Evolutionary conservation across 108 stramenopile species (phyloP), one percentile per base, ranked within the genome.

Genomic region (Skeletonema grethae): DNA sequence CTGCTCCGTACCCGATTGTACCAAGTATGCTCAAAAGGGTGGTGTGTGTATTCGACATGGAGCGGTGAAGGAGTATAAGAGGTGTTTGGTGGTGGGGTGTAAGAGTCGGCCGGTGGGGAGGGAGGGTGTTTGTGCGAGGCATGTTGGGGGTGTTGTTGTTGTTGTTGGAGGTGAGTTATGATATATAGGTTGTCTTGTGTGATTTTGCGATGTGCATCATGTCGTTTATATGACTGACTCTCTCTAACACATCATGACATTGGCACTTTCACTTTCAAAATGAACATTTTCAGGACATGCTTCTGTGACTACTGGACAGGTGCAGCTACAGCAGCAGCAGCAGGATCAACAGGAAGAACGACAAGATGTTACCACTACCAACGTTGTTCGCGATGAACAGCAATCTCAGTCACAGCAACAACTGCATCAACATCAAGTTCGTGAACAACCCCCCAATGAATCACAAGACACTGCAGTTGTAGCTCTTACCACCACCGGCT

Each of bases 11-110:
- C 6, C 13, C 6, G 59, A 34, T 36, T 60, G 59, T 34, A 60
- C 59, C 59, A 60, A 60, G 15, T 34, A 60, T 60, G 20, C 59
- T 16, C 35, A 36, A 20, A 60, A 60, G 25, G 59, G 59, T n/a
- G 59, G 59, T 1, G 28, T 60, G 10, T 60, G 59, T 18, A 60
- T 60, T 7, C 59, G 59, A n/a, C 59, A 60, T 31, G 59, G 59
- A 1, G 59, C 59, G 5, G 46, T 48, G 46, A 60, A 60, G 59
- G 46, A 48, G 18, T 48, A 48, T 48, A 48, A 48, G 16, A 16
- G 46, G n/a, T 48, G 46, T 48, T 7, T 48, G 6, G 46, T 48
- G 18, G 18, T 4, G 16, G 46, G 46, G 46, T 48, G 46, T 48
- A 48, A 48, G 18, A 48, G 46, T 48, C 46, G 46, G 20, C 46